phyloP scores from a whole-genome alignment of 345 rosid genomes.

The Linum lewisii region DNA sequence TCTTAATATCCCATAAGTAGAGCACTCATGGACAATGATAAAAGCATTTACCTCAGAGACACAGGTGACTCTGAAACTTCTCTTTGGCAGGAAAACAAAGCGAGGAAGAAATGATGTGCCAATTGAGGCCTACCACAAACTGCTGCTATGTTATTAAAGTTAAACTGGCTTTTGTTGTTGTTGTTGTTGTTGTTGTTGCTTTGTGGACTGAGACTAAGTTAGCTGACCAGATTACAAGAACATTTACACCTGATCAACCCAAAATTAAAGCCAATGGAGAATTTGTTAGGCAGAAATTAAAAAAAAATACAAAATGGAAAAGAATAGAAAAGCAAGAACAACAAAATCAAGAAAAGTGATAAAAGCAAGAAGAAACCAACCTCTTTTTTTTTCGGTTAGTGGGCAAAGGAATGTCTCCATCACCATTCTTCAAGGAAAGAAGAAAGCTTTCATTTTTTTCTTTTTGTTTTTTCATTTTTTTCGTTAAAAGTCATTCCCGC shows the following conservation, averaged over 20 bases:
- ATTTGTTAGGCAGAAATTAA: conserved; percentile 12
- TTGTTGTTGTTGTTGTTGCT: no score
- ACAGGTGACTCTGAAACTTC: conserved; percentile 4
- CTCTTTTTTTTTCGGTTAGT: conserved; percentile 37
- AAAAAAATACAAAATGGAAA: conserved; percentile 18
- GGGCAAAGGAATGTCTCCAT: conserved; percentile 73
- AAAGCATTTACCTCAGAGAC: conserved; percentile 28
- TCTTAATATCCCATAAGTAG: conserved; percentile 1
- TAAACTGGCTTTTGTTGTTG: conserved; percentile 18
- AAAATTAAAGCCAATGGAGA: conserved; percentile 4
- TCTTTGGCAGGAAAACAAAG: conserved; percentile 16
- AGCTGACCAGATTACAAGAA: conserved; percentile 28
- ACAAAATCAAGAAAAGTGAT: conserved; percentile 25
- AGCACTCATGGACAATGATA: conserved; percentile 2
- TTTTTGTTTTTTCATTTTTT: no score
- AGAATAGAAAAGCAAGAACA: conserved; percentile 9
- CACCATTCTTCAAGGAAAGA: conserved; percentile 48
- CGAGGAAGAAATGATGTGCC: conserved; percentile 10
- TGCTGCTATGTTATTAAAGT: conserved; percentile 16
- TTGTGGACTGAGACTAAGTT: conserved; percentile 17
- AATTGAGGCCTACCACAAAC: conserved; percentile 17
- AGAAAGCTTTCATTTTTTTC: conserved; percentile 1
- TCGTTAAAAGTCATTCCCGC: conserved; percentile 40
- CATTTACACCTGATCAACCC: conserved; percentile 45
- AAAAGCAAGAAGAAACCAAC: conserved; percentile 30